Evolutionary conservation across 2,329 filamentous ascomycete genomes (phyloP).

Genomic region (Tolypocladium tundrense): DNA sequence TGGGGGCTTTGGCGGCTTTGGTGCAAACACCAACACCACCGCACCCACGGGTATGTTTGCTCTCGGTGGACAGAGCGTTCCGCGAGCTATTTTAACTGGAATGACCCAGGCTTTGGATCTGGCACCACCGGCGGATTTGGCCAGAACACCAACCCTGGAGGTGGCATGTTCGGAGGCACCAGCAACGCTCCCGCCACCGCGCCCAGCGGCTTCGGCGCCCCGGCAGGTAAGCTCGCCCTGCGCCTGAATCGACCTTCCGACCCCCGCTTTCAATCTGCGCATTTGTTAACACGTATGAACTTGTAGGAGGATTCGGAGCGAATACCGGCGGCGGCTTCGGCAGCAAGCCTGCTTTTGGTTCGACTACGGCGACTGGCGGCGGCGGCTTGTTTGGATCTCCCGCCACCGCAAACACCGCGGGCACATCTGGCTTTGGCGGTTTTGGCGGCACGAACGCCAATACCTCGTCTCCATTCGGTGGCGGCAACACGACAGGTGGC

Average conservation of each 20-base stretch:
- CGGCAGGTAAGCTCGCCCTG: conserved; percentile 16
- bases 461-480: conserved; percentile 29
- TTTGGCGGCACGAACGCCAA: conserved; percentile 26
- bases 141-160: conserved; percentile 20
- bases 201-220: conserved; percentile 22
- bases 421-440: conserved; percentile 26
- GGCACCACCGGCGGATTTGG: conserved; percentile 32
- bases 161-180: conserved; percentile 34
- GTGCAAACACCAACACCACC: conserved; percentile 28
- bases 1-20: conserved; percentile 48
- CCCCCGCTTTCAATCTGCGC: neutral
- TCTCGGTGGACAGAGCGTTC: conserved; percentile 6
- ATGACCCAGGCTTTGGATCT: conserved; percentile 21
- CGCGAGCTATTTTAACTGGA: conserved; percentile 12
- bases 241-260: neutral
- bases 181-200: conserved; percentile 10
- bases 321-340: conserved; percentile 26
- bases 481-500: conserved; percentile 24
- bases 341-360: conserved; percentile 43
- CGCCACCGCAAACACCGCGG: conserved; percentile 25
- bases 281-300: conserved; percentile 8
- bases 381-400: conserved; percentile 35
- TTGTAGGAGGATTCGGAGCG: conserved; percentile 27
- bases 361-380: conserved; percentile 23
- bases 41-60: conserved; percentile 40